Percentiles rank a stretch among this genome's conserved stretches.
phyloP scores from a whole-genome alignment of 164 flowering plant genomes.

The Malania oleifera region DNA sequence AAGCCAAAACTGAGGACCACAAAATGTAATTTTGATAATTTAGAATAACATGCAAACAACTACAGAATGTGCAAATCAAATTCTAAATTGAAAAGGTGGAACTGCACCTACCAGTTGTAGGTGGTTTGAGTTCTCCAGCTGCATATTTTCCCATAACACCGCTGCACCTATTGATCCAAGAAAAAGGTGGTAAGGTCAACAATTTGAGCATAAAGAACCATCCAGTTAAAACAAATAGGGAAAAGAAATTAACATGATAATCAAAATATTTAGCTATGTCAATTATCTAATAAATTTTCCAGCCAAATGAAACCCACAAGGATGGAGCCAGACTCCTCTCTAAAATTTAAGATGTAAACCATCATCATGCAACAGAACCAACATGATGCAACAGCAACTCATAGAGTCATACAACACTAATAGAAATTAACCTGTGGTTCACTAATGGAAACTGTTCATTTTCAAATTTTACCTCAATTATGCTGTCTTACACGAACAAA shows the following conservation, averaged over 20 bases:
- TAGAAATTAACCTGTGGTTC: too few species aligned
- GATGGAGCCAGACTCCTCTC: neutral
- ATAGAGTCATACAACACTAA: too few species aligned
- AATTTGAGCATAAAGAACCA: neutral
- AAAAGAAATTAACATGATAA: neutral
- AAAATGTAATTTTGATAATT: neutral
- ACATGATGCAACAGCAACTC: neutral
- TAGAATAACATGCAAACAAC: neutral
- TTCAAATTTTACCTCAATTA: too few species aligned
- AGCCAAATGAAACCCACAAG: neutral
- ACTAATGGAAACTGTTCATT: too few species aligned
- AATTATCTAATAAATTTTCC: neutral
- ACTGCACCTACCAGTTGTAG: constrained; percentile 53
- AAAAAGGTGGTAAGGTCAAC: constrained; percentile 8
- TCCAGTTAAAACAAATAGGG: neutral
- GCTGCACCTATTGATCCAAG: constrained; percentile 64
- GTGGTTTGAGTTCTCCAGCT: constrained; percentile 94
- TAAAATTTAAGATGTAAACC: neutral
- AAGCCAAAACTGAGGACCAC: neutral
- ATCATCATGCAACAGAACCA: neutral
- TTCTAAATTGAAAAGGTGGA: neutral
- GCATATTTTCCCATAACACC: constrained; percentile 98
- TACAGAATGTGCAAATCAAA: neutral
- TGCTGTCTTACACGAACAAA: too few species aligned
- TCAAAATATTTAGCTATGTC: neutral